Evolutionary conservation across 345 rosid species (phyloP), one percentile per base, ranked within the genome.

Genomic region (Noccaea caerulescens): DNA sequence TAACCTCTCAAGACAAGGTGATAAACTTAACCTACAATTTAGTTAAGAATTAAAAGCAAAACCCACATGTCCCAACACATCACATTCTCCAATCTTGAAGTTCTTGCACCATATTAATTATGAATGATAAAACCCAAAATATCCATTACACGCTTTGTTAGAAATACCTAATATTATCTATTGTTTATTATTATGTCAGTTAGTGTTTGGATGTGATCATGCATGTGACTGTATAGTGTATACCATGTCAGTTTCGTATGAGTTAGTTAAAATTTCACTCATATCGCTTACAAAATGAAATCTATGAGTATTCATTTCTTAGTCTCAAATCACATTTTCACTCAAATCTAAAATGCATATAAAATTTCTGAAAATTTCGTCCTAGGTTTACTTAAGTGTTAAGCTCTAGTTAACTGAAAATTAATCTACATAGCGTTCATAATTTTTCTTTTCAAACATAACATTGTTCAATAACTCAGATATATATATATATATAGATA

Each of bases 171-270:
- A 10, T 10, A 12, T 12, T 5, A n/a, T n/a, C n/a, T 27, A 25
- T 5, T 25, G 27, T 23, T 53, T 51, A 23, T 53, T 51, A 23
- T 10, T 5, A 25, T 51, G 56, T 52, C 11, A 12, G 7, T 41
- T 27, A 27, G 36, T 25, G 38, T 8, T 43, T 44, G 39, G 38
- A 61, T 61, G 12, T 51, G 47, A 50, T 23, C 58, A 65, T 50
- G 52, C 53, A 27, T 43, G n/a, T 43, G 37, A 13, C 18, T 9
- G 12, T 63, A 62, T 3, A 62, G n/a, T n/a, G n/a, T 14, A 20
- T 20, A 20, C 23, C 42, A 62, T n/a, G 27, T 9, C 25, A 32
- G 14, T 33, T 49, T 58, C 6, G 4, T 2, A n/a, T 46, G 4
- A 63, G 11, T 10, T 30, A 34, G 9, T 23, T 9, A 10, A 11